Base-by-base conservation (phyloP, 306 rosid species). In the Castanea mollissima region DNA sequence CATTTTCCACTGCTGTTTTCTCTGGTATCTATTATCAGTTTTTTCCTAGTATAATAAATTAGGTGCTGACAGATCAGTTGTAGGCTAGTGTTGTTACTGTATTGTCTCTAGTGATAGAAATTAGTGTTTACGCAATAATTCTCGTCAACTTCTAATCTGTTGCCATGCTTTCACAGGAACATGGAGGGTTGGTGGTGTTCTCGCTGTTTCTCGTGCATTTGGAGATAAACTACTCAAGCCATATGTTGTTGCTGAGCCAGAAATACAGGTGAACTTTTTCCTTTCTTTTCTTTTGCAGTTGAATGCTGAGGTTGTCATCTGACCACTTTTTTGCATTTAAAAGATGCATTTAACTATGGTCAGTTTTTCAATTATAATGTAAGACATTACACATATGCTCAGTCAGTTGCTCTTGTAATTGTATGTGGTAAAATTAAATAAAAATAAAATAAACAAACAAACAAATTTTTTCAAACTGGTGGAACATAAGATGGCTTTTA, bases 171-270 rank as follows among this genome's bases (percentile, higher is more conserved):
- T 44, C 46, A 35, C 85, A 93, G 98, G 98, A 83, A 93, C 98
- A 16, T 93, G 98, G 98, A 81, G 97, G 79, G 98, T 93, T 27
- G 97, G 98, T n/a, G 98, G 98, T 68, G 89, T 93, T 75, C 97
- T 93, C 72, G 98, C 98, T 20, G 97, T 93, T 56, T 93, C 98
- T 62, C 98, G 98, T 78, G 97, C 98, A 69, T 93, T 93, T 82
- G 98, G 98, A 71, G 98, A 93, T 78, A 93, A 86, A 79, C 85
- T 91, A 82, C 92, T 93, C 44, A 91, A 90, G 83, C 98, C 90
- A 16, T 93, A 77, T 67, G 98, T 93, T 55, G 93, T 93, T 80
- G 98, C 98, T 70, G 98, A 93, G 78, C 98, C 98, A 29, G 98
- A 93, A 83, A 93, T 93, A 83, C 89, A 89, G 97, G 97, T 93